phyloP scores from a whole-genome alignment of 495 filamentous ascomycete genomes.

The Gamarada debralockiae region DNA sequence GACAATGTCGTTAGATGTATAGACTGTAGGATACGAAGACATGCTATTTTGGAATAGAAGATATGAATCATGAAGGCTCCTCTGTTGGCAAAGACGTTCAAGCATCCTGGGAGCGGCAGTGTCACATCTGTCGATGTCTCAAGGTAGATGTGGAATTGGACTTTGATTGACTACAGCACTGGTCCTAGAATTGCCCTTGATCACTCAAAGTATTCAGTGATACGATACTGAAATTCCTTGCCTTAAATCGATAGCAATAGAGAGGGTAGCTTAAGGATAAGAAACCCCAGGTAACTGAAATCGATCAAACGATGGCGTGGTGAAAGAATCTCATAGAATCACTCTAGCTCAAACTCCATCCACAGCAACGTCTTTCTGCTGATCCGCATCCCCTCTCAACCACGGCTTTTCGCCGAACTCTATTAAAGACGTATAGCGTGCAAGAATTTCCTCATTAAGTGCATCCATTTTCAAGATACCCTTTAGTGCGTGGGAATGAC shows the following conservation, averaged over 20 bases:
- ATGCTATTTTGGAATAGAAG: background rate
- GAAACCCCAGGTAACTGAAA: background rate
- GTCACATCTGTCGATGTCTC: too few relatives aligned
- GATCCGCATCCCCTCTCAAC: background rate
- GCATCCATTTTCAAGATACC: too few relatives aligned
- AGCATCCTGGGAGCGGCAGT: too few relatives aligned
- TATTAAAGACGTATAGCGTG: too few relatives aligned
- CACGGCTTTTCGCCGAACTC: background rate
- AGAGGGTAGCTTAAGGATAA: background rate
- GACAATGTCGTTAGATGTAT: constrained; percentile 16
- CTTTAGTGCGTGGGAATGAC: too few relatives aligned
- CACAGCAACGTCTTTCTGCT: background rate
- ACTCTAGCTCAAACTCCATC: background rate
- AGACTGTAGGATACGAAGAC: background rate
- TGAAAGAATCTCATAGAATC: background rate
- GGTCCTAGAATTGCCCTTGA: too few relatives aligned
- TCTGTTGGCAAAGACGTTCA: too few relatives aligned
- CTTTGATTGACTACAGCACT: too few relatives aligned
- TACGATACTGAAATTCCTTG: background rate
- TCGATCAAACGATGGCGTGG: background rate
- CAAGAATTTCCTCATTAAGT: too few relatives aligned
- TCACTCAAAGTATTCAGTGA: too few relatives aligned
- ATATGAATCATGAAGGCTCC: background rate
- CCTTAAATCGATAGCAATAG: too few relatives aligned
- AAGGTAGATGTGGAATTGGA: too few relatives aligned